Base-by-base conservation (phyloP, 345 rosid genomes). In the Eucalyptus paniculata region DNA sequence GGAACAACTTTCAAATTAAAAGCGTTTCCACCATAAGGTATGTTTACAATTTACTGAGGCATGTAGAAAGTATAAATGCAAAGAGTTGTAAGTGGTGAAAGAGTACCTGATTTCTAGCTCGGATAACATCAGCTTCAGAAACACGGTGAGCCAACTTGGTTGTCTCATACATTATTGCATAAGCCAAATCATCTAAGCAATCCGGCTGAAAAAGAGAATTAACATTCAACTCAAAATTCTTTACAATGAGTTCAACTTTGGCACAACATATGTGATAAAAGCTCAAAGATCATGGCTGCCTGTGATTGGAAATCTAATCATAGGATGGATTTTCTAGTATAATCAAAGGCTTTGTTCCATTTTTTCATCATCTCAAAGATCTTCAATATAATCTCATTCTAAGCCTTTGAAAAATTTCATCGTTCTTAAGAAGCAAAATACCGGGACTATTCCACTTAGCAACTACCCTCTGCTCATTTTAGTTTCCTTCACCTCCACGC, bases 31-130 rank as follows among this genome's bases (percentile, higher is more conserved):
- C 47, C 30, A 40, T 21, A 21, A 40, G 6, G 23, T 21, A 77
- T 77, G 47, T 23, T 21, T 77, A 40, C 47, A 77, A 77, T 77
- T 21, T 40, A 23, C 85, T 77, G 47, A 77, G 30, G 13, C 85
- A 12, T 30, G 47, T 44, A 62, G 40, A 69, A 26, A 83, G 60
- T 47, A 28, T 9, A 67, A 23, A 16, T 44, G 21, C 32, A 72
- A 77, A 88, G n/a, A 50, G 30, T 40, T 77, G 30, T 77, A 45
- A 34, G 53, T 53, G 45, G 21, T 15, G 88, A 30, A 45, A 30
- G 28, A 37, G 17, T 87, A 98, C 99, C 99, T 98, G 99, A 94
- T 98, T 98, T 47, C 98, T 93, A 53, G 99, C 99, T 87, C 99
- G 99, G 18, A 92, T 95, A 56, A 98, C 99, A 94, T 96, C 99